phyloP scores from a whole-genome alignment of 768 basidiomycete species.

The Kwoniella europaea region DNA sequence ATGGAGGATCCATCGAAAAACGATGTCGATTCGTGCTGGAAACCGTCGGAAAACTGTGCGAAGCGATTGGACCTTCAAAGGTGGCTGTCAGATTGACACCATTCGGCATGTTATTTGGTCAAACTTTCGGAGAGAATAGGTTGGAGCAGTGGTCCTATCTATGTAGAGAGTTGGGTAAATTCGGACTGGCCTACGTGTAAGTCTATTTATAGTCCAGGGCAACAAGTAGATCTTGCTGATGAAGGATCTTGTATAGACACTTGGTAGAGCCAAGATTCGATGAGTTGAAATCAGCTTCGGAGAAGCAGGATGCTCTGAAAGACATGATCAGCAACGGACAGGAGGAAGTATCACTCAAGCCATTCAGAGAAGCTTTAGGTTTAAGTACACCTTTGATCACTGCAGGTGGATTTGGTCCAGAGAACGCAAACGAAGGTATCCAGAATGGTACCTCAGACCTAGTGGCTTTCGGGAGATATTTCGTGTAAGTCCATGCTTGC shows the following conservation, averaged over 20 bases:
- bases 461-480: conserved; percentile 40
- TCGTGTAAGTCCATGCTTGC: conserved; percentile 14
- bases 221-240: not conserved
- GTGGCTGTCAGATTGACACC: conserved; percentile 33
- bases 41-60: conserved; percentile 51
- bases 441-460: conserved; percentile 37
- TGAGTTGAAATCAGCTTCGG: conserved; percentile 41
- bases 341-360: conserved; percentile 31
- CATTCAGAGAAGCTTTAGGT: conserved; percentile 39
- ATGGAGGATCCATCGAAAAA: conserved; percentile 58
- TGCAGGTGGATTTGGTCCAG: conserved; percentile 42
- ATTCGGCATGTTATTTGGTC: conserved; percentile 33
- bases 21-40: conserved; percentile 57
- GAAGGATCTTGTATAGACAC: conserved; percentile 27
- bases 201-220: conserved; percentile 5
- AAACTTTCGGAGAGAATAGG: conserved; percentile 37
- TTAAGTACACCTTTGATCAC: conserved; percentile 39
- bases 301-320: conserved; percentile 33
- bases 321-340: conserved; percentile 14
- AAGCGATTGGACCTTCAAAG: conserved; percentile 35
- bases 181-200: conserved; percentile 47
- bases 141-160: conserved; percentile 50
- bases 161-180: conserved; percentile 34
- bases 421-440: conserved; percentile 36
- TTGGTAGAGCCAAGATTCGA: conserved; percentile 53